Evolutionary conservation across 768 basidiomycete genomes (phyloP).

Genomic region (Suillus bovinus): DNA sequence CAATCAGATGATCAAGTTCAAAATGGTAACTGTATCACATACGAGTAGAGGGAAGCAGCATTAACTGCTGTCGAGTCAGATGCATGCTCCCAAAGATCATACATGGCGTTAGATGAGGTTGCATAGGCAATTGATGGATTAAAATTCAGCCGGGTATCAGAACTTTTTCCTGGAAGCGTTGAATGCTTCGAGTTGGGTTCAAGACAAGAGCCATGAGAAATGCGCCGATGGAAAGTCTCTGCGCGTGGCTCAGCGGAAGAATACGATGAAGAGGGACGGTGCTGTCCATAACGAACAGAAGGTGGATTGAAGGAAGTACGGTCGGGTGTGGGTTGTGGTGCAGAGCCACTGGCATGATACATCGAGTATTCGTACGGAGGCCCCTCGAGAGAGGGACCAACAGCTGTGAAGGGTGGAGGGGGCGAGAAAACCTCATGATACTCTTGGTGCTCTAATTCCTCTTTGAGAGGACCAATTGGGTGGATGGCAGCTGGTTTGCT

Average conservation of each 20-base stretch:
- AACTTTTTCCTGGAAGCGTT: not conserved
- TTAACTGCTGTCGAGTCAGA: conserved; percentile 18
- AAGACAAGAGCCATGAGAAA: conserved; percentile 16
- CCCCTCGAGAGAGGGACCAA: conserved; percentile 37
- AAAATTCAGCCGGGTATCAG: conserved; percentile 33
- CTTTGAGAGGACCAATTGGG: conserved; percentile 12
- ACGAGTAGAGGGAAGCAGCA: conserved; percentile 60
- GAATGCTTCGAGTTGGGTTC: conserved; percentile 5
- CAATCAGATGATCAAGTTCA: not conserved
- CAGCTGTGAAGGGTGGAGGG: conserved; percentile 37
- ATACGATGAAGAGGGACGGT: conserved; percentile 9
- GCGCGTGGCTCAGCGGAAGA: conserved; percentile 9
- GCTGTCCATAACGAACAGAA: conserved; percentile 13
- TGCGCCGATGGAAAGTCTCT: conserved; percentile 22
- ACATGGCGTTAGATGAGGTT: conserved; percentile 13
- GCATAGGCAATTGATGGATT: conserved; percentile 52
- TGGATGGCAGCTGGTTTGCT: not conserved
- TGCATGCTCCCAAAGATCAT: conserved; percentile 10
- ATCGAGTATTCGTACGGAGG: conserved; percentile 33
- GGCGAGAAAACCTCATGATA: conserved; percentile 19
- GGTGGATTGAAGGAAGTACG: conserved; percentile 24
- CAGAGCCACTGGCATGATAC: conserved; percentile 23
- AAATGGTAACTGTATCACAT: conserved; percentile 17
- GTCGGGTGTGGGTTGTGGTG: conserved; percentile 21
- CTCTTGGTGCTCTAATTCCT: not conserved